A percentile compares a stretch with the other conserved stretches of the same genome.
These are phyloP conservation scores for Cyberlindnera meyerae DNA, from an alignment of 805 yeast species.

Conservation along the genomic window DNA sequence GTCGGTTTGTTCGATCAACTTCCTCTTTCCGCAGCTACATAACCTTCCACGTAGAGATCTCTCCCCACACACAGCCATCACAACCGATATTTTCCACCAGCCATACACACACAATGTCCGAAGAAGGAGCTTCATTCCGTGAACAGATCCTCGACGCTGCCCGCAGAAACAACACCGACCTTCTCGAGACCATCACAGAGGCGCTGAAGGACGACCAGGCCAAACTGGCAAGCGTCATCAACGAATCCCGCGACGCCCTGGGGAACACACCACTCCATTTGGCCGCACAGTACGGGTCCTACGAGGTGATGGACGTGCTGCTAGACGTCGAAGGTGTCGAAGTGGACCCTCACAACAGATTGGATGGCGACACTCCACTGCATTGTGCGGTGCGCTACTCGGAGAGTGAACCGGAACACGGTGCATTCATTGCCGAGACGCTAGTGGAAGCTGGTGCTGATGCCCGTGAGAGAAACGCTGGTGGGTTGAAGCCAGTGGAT, in stretches of 20 bases:
- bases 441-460: slow-evolving; percentile 90
- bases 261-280: slow-evolving; percentile 81
- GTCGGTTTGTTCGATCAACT: background rate
- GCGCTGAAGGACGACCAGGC: slow-evolving; percentile 19
- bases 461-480: slow-evolving; percentile 54
- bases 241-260: slow-evolving; percentile 66
- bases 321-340: slow-evolving; percentile 89
- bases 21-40: too few species aligned
- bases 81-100: too few species aligned
- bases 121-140: slow-evolving; percentile 67
- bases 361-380: slow-evolving; percentile 83
- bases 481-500: slow-evolving; percentile 72
- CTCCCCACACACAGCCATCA: too few species aligned
- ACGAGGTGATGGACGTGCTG: slow-evolving; percentile 76
- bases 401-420: slow-evolving; percentile 69
- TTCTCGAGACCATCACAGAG: slow-evolving; percentile 53
- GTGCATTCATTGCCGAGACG: slow-evolving; percentile 69
- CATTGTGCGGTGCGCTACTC: slow-evolving; percentile 81
- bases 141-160: slow-evolving; percentile 86
- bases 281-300: slow-evolving; percentile 76
- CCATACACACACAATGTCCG: slow-evolving; percentile 15
- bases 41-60: too few species aligned
- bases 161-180: slow-evolving; percentile 80
- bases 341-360: slow-evolving; percentile 69
- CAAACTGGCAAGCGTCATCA: slow-evolving; percentile 48